phyloP scores from a whole-genome alignment of 768 basidiomycete species.

The Jaapia argillacea region DNA sequence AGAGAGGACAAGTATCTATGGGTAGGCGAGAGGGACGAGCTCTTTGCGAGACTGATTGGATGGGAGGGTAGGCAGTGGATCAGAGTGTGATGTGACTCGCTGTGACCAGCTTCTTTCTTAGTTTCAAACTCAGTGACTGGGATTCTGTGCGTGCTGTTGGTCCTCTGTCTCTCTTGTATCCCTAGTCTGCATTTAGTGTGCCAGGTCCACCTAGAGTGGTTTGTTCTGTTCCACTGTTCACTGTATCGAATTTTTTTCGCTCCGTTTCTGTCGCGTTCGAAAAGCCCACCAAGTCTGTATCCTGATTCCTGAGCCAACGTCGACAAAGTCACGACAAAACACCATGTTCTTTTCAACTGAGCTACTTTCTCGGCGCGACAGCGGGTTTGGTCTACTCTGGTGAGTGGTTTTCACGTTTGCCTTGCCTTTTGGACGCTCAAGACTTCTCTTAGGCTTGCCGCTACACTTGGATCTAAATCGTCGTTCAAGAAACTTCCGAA shows the following conservation, averaged over 20 bases:
- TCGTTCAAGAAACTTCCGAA: constrained; percentile 76
- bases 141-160: too few relatives aligned
- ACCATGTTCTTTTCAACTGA: constrained; percentile 93
- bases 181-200: too few relatives aligned
- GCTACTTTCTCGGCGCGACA: constrained; percentile 70
- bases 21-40: constrained; percentile 53
- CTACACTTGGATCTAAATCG: constrained; percentile 84
- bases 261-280: too few relatives aligned
- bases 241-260: too few relatives aligned
- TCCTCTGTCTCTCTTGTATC: too few relatives aligned
- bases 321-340: too few relatives aligned
- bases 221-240: too few relatives aligned
- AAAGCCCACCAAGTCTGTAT: too few relatives aligned
- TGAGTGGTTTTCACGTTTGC: constrained; percentile 17
- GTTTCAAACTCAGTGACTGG: too few relatives aligned
- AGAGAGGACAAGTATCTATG: constrained; percentile 47
- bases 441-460: constrained; percentile 59
- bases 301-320: too few relatives aligned
- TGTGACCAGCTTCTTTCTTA: too few relatives aligned
- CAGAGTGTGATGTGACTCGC: constrained; percentile 30
- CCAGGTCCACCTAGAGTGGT: too few relatives aligned
- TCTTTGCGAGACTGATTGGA: constrained; percentile 56
- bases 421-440: constrained; percentile 1
- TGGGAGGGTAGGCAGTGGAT: constrained; percentile 39
- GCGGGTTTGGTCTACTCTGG: constrained; percentile 87